phyloP scores from a whole-genome alignment of 306 rosid species.

The Potentilla sterilis region DNA sequence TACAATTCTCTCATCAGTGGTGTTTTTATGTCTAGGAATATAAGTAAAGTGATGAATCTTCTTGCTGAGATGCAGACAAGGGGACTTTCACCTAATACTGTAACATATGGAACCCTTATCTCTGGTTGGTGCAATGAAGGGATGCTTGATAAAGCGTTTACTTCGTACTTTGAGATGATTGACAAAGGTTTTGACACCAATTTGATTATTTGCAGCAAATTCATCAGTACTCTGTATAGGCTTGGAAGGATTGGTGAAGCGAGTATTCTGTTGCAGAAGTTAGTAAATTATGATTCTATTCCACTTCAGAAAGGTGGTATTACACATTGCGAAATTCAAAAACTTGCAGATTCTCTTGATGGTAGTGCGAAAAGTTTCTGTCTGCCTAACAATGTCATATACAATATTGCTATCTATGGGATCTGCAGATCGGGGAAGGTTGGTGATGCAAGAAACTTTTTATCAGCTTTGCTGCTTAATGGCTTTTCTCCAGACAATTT shows the following conservation, averaged over 20 bases:
- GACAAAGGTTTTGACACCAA: slow-evolving; percentile 57
- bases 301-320: slow-evolving; percentile 26
- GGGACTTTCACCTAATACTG: slow-evolving; percentile 53
- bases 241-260: slow-evolving; percentile 63
- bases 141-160: slow-evolving; percentile 62
- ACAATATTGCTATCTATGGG: slow-evolving; percentile 73
- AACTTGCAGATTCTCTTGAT: slow-evolving; percentile 57
- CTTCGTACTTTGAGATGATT: slow-evolving; percentile 66
- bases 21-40: slow-evolving; percentile 52
- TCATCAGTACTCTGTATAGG: slow-evolving; percentile 67
- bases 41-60: slow-evolving; percentile 40
- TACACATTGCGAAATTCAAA: slow-evolving; percentile 37
- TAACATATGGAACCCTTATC: slow-evolving; percentile 77
- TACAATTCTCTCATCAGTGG: slow-evolving; percentile 80
- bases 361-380: slow-evolving; percentile 36
- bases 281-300: slow-evolving; percentile 55
- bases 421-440: slow-evolving; percentile 71
- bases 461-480: slow-evolving; percentile 48
- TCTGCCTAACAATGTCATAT: slow-evolving; percentile 49
- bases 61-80: slow-evolving; percentile 64
- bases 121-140: slow-evolving; percentile 86
- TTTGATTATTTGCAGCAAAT: slow-evolving; percentile 60
- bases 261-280: slow-evolving; percentile 57
- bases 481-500: slow-evolving; percentile 79
- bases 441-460: slow-evolving; percentile 53